These are phyloP conservation scores for Lecanicillium sp. DNA, from an alignment of 2,329 filamentous ascomycete genomes.

Conservation along the genomic window DNA sequence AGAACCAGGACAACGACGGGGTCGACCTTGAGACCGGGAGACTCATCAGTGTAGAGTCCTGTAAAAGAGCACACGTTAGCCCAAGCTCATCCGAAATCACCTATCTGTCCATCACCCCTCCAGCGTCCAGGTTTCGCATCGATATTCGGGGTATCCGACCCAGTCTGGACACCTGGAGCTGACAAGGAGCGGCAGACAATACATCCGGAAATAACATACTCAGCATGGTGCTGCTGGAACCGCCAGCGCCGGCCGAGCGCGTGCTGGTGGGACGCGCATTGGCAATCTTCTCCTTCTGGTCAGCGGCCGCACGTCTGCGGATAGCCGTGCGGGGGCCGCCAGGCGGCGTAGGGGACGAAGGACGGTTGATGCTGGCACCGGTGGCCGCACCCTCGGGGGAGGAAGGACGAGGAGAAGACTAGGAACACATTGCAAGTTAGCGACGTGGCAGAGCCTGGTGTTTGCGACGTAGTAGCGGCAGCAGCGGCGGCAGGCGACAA, in stretches of 20 bases:
- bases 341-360: slow-evolving; percentile 80
- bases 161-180: too few species aligned
- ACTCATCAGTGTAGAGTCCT: slow-evolving; percentile 98
- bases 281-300: slow-evolving; percentile 94
- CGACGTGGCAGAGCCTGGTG: too few species aligned
- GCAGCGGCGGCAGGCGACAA: too few species aligned
- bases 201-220: too few species aligned
- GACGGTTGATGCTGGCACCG: slow-evolving; percentile 65
- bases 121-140: too few species aligned
- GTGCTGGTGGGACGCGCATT: slow-evolving; percentile 92
- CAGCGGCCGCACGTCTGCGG: slow-evolving; percentile 87
- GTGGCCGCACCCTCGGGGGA: slow-evolving; percentile 54
- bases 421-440: background rate
- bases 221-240: slow-evolving; percentile 97
- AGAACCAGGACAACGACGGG: slow-evolving; percentile 95
- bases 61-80: slow-evolving; percentile 20
- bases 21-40: slow-evolving; percentile 93
- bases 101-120: too few species aligned
- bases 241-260: slow-evolving; percentile 85
- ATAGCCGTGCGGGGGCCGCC: slow-evolving; percentile 94
- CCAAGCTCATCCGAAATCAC: slow-evolving; percentile 1
- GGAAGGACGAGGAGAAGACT: slow-evolving; percentile 54
- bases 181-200: too few species aligned
- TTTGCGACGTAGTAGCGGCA: too few species aligned
- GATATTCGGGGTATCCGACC: too few species aligned